These are phyloP conservation scores for Aspergillus chevalieri DNA, from an alignment of 2,329 filamentous ascomycete species.

Conservation along the genomic window DNA sequence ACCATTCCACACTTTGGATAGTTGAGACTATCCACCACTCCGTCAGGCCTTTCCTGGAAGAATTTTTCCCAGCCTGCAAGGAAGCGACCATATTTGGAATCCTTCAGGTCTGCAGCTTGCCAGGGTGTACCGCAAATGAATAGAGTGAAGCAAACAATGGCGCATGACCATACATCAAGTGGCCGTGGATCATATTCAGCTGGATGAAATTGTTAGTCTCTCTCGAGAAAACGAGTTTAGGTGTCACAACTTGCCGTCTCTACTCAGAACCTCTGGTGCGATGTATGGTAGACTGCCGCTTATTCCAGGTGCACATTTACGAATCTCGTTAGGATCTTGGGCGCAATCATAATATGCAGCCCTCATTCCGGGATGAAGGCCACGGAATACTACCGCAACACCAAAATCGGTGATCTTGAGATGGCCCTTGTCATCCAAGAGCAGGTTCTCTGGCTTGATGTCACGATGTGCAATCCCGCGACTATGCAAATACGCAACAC, in stretches of 20 bases:
- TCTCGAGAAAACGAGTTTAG: no score
- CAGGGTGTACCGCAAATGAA: slow-evolving; percentile 68
- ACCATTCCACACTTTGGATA: slow-evolving; percentile 62
- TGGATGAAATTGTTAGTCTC: slow-evolving; percentile 11
- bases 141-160: slow-evolving; percentile 74
- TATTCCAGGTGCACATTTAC: slow-evolving; percentile 70
- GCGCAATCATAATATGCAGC: slow-evolving; percentile 68
- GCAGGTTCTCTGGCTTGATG: slow-evolving; percentile 81
- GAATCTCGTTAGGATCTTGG: slow-evolving; percentile 63
- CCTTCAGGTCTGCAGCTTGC: slow-evolving; percentile 58
- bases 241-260: slow-evolving; percentile 46
- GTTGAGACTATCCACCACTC: slow-evolving; percentile 51
- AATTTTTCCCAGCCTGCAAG: slow-evolving; percentile 64
- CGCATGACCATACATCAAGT: slow-evolving; percentile 80
- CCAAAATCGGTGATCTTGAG: slow-evolving; percentile 91
- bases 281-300: slow-evolving; percentile 84
- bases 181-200: slow-evolving; percentile 66
- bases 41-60: slow-evolving; percentile 51
- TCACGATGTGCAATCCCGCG: slow-evolving; percentile 87
- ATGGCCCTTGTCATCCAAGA: slow-evolving; percentile 71
- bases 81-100: slow-evolving; percentile 59
- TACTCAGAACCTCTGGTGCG: slow-evolving; percentile 73
- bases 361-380: slow-evolving; percentile 71
- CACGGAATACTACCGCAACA: slow-evolving; percentile 77
- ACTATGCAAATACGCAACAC: slow-evolving; percentile 72